Evolutionary conservation across 2,329 filamentous ascomycete genomes (phyloP).

Genomic region (Penicillium thymicola): DNA sequence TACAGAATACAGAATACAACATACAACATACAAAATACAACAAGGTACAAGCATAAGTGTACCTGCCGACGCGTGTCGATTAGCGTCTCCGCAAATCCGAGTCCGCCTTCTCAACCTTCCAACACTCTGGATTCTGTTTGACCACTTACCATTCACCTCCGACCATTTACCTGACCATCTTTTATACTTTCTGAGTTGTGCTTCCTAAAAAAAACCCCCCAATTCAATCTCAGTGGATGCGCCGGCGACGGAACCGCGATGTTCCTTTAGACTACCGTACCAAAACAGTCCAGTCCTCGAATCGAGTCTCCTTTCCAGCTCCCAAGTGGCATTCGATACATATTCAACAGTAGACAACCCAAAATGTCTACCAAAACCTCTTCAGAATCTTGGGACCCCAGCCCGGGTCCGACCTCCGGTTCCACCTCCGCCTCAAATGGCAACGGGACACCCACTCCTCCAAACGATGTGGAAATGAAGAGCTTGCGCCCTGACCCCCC

Average conservation of each 20-base stretch:
- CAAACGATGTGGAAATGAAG: conserved; percentile 42
- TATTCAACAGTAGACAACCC: neutral
- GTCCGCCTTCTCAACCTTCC: neutral
- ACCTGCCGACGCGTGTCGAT: conserved; percentile 2
- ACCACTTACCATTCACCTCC: neutral
- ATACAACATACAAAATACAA: neutral
- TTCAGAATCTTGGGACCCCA: conserved; percentile 24
- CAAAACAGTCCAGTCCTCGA: conserved; percentile 1
- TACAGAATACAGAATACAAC: neutral
- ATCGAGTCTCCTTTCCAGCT: conserved; percentile 10
- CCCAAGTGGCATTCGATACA: neutral
- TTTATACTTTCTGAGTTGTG: neutral
- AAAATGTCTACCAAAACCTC: conserved; percentile 30
- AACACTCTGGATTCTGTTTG: neutral
- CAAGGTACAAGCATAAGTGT: neutral
- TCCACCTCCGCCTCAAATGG: conserved; percentile 27
- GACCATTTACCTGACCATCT: neutral
- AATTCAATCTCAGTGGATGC: neutral
- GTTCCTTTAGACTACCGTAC: conserved; percentile 11
- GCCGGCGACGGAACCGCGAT: conserved; percentile 9
- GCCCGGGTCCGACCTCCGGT: conserved; percentile 23
- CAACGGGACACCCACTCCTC: conserved; percentile 29
- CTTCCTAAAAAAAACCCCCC: neutral
- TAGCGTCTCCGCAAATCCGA: conserved; percentile 9
- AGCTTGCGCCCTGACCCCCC: conserved; percentile 33